Conservation (phyloP, 768 basidiomycete species). For the Sarcodon sp. region DNA sequence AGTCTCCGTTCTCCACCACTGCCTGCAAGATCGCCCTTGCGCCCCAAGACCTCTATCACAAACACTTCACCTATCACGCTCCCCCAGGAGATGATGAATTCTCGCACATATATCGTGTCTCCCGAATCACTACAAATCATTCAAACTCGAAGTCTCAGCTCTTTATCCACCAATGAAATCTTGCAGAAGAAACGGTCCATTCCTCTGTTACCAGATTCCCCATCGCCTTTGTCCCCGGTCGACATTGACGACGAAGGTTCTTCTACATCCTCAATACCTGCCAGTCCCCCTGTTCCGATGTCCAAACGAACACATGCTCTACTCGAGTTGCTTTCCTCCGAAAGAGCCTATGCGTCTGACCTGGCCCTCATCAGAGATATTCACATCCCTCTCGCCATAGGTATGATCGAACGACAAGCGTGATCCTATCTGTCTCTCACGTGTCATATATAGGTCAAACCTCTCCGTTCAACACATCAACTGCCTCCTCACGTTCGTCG, state of each 20-base stretch:
- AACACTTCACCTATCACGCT: neutral
- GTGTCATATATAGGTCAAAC: slow-evolving; percentile 22
- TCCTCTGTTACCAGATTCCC: neutral
- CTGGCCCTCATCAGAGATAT: slow-evolving; percentile 66
- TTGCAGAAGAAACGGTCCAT: neutral
- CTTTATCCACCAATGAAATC: neutral
- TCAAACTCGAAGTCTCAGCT: neutral
- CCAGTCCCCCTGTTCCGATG: slow-evolving; percentile 13
- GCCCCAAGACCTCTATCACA: neutral
- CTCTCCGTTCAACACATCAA: slow-evolving; percentile 21
- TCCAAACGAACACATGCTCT: slow-evolving; percentile 71
- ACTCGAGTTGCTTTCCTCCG: slow-evolving; percentile 65
- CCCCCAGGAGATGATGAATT: neutral
- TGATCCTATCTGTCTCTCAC: neutral
- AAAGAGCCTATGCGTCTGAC: slow-evolving; percentile 77
- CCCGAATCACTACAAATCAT: neutral
- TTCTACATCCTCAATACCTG: slow-evolving; percentile 1
- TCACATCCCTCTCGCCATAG: slow-evolving; percentile 68
- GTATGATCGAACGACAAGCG: slow-evolving; percentile 17
- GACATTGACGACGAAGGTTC: slow-evolving; percentile 1
- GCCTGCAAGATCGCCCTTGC: neutral
- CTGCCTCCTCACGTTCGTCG: slow-evolving; percentile 28
- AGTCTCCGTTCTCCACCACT: no score
- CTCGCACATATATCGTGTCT: neutral
- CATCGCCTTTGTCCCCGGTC: neutral